Conservation (phyloP, 768 basidiomycete species). For the Cytidiella melzeri region DNA sequence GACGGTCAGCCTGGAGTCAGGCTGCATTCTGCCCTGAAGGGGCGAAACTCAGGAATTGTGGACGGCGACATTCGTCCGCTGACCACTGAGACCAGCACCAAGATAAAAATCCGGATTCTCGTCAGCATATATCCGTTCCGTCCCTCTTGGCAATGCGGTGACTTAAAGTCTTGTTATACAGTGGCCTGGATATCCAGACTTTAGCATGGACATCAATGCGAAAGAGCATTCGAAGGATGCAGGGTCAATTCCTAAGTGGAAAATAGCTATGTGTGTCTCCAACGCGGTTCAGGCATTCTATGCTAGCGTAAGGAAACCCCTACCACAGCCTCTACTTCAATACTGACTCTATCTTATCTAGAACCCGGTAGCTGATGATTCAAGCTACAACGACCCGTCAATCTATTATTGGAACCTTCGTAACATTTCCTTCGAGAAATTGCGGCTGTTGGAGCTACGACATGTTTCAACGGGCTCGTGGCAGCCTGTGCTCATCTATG, state of each 20-base stretch:
- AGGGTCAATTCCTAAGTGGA: conserved; percentile 1
- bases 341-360: no score
- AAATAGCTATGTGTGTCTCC: conserved; percentile 4
- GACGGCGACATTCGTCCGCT: background rate
- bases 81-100: background rate
- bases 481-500: conserved; percentile 1
- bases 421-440: conserved; percentile 7
- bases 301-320: background rate
- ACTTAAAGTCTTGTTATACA: no score
- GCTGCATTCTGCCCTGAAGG: background rate
- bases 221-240: background rate
- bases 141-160: no score
- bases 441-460: conserved; percentile 14
- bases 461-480: conserved; percentile 4
- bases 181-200: conserved; percentile 9
- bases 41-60: background rate
- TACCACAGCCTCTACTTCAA: background rate
- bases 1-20: background rate
- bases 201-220: conserved; percentile 2
- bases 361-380: no score
- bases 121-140: no score
- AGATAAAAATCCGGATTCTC: background rate
- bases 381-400: no score
- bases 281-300: background rate
- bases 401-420: conserved; percentile 1